Evolutionary conservation across 495 filamentous ascomycete genomes (phyloP), one percentile per base, ranked within the genome.

Genomic region (Trichoderma reesei): DNA sequence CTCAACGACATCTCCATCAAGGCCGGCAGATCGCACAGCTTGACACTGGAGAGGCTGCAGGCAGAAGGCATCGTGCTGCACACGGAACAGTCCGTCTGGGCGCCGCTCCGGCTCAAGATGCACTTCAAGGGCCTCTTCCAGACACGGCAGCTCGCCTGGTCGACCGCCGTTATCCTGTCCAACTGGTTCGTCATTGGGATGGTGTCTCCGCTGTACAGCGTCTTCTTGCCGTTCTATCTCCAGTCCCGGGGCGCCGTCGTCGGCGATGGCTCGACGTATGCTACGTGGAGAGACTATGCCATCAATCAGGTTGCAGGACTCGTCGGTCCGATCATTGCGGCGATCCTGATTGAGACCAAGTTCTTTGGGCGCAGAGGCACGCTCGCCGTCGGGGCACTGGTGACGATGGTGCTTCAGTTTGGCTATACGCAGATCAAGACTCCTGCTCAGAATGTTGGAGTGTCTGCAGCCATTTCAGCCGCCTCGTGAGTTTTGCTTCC

Each of bases 391-490:
- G 76, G 75, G 1, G 76, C 76, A 2, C 65, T 73, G 1, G 71
- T 77, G 31, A 79, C 78, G 1, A 80, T 75, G 70, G 68, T 69
- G 13, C 70, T 80, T 26, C 74, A 76, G 65, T 78, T 80, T 63
- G 77, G 75, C 31, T 79, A 80, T 63, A 78, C 78, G 0, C 72
- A 76, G 63, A 71, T 80, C 36, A 74, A 63, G 41, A 63, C 39
- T 8, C 41, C 68, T 0, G 73, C 74, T 3, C 72, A 79, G 68
- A 80, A 79, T 63, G 37, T 80, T 9, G 74, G 77, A 1, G 71
- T 78, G 5, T 72, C 71, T 4, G 73, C 73, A 18, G 76, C 77
- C 0, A 80, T 80, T 41, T 73, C 72, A 0, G 75, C 76, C 0
- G 71, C 74, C 2, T 75, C 74, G 51, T 56, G 18, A 56, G 51